Percentiles rank a stretch among this genome's conserved stretches.
Evolutionary conservation across 164 flowering plant species (phyloP).

Genomic region (Nymphaea thermarum): DNA sequence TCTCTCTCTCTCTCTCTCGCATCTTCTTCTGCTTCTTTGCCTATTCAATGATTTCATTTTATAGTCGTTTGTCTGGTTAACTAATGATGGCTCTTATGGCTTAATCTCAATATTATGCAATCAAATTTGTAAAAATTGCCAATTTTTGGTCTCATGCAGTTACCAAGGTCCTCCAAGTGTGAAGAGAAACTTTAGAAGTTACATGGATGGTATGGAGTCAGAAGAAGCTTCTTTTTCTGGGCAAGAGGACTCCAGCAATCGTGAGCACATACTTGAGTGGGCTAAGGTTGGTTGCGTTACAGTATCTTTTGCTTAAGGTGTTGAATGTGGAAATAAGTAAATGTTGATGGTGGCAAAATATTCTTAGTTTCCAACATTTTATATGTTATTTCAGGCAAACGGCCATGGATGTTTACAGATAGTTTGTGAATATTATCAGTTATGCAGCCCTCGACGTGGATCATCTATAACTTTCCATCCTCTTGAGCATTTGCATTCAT

Average conservation of each 20-base stretch:
- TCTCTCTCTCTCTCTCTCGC: no score
- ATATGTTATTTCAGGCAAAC: constrained; percentile 43
- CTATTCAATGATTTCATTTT: no score
- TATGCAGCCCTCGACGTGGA: constrained; percentile 61
- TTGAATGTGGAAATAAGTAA: no score
- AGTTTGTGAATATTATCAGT: constrained; percentile 64
- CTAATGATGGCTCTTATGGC: no score
- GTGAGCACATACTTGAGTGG: constrained; percentile 81
- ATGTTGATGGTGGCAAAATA: no score
- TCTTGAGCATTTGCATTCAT: constrained; percentile 81
- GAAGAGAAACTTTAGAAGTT: constrained; percentile 65
- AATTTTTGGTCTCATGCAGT: constrained; percentile 26
- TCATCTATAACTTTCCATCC: constrained; percentile 65
- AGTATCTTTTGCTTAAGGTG: no score
- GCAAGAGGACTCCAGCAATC: constrained; percentile 55
- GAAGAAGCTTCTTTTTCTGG: constrained; percentile 88
- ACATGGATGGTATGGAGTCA: constrained; percentile 61
- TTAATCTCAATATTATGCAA: no score
- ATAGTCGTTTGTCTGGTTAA: no score
- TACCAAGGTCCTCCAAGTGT: constrained; percentile 76
- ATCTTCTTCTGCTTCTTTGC: no score
- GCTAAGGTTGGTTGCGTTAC: constrained; percentile 52
- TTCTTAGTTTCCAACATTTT: no score
- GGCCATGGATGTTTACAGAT: constrained; percentile 77
- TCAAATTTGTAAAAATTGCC: not conserved